Conservation (phyloP, 495 filamentous ascomycete species). For the Cercophora sp. region DNA sequence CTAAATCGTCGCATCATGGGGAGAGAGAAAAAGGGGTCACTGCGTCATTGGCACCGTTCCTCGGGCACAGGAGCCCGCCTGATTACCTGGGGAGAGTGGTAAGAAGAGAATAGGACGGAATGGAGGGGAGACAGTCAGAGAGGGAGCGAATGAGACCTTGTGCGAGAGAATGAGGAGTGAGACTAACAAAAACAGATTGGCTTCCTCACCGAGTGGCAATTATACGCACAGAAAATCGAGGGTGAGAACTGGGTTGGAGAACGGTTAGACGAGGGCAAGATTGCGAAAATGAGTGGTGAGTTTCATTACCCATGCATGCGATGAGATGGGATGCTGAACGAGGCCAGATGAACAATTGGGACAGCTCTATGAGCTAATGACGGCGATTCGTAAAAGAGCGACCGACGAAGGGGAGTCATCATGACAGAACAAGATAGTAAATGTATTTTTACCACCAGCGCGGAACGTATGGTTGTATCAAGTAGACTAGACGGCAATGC, state of each 20-base stretch:
- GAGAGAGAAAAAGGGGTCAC: no score
- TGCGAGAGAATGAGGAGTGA: not conserved
- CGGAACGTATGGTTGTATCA: no score
- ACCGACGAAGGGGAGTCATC: conserved; percentile 34
- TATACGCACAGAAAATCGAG: conserved; percentile 87
- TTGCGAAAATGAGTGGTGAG: conserved; percentile 94
- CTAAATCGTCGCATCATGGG: no score
- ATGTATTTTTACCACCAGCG: not conserved
- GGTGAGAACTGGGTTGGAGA: conserved; percentile 77
- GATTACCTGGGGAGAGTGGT: no score
- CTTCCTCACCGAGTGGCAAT: conserved; percentile 94
- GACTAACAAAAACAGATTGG: conserved; percentile 59
- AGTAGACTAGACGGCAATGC: not conserved
- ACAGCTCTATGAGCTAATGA: conserved; percentile 92
- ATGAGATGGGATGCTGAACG: not conserved
- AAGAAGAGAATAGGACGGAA: no score
- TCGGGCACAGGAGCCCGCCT: no score
- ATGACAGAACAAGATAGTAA: not conserved
- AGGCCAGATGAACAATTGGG: conserved; percentile 80
- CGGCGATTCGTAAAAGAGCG: conserved; percentile 64
- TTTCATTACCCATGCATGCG: not conserved
- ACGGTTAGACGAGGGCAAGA: conserved; percentile 69
- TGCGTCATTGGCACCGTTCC: no score
- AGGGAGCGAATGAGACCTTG: no score
- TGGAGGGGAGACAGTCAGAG: no score